Conservation (phyloP, 495 filamentous ascomycete species). For the Xeromyces bisporus region DNA sequence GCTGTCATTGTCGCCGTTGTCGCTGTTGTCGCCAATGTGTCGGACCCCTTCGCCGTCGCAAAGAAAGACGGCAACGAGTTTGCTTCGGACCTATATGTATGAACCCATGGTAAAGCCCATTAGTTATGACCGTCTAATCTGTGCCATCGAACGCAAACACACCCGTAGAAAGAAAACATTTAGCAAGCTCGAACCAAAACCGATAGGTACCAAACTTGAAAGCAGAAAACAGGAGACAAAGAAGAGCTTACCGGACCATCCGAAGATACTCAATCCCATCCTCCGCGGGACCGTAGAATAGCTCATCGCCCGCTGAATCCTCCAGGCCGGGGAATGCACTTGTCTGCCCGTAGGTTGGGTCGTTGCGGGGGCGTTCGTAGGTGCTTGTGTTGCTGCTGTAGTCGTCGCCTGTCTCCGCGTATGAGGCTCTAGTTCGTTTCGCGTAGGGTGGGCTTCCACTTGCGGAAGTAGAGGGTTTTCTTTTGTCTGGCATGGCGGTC, state of each 20-base stretch:
- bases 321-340: slow-evolving; percentile 64
- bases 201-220: too few relatives aligned
- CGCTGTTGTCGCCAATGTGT: too few relatives aligned
- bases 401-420: slow-evolving; percentile 12
- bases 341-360: slow-evolving; percentile 59
- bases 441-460: slow-evolving; percentile 7
- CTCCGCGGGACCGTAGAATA: slow-evolving; percentile 32
- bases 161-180: slow-evolving; percentile 1
- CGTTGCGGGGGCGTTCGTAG: slow-evolving; percentile 30
- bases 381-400: slow-evolving; percentile 3
- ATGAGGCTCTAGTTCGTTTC: slow-evolving; percentile 17
- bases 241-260: slow-evolving; percentile 56
- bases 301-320: slow-evolving; percentile 27
- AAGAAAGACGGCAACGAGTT: slow-evolving; percentile 50
- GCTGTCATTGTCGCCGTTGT: too few relatives aligned
- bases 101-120: too few relatives aligned
- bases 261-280: slow-evolving; percentile 61
- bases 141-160: too few relatives aligned
- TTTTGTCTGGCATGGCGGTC: slow-evolving; percentile 19
- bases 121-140: too few relatives aligned
- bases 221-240: too few relatives aligned
- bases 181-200: slow-evolving; percentile 3
- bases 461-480: slow-evolving; percentile 14
- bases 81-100: slow-evolving; percentile 50
- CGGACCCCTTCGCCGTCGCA: too few relatives aligned